A percentile compares a stretch with the other conserved stretches of the same genome.
Conservation (phyloP, 352 stramenopile species). For the Thraustochytrium striatum region DNA sequence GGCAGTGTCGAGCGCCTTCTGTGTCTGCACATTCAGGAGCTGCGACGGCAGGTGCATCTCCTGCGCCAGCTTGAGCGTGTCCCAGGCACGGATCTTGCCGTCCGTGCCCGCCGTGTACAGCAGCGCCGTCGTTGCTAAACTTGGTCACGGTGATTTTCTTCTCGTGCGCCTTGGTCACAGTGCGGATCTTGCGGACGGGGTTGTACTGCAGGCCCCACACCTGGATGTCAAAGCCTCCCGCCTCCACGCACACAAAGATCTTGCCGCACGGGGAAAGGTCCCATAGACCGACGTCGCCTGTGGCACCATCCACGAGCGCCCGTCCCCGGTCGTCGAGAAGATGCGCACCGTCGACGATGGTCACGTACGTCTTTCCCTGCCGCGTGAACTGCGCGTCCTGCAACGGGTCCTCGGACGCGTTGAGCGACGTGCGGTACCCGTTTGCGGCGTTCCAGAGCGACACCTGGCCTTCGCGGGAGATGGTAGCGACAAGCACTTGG, state of each 20-base stretch:
- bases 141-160: background rate
- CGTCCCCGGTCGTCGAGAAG: conserved; percentile 1
- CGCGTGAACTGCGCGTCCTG: conserved; percentile 11
- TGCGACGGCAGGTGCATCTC: conserved; percentile 1
- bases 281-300: conserved; percentile 17
- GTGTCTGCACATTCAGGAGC: too few relatives aligned
- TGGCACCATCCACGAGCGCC: conserved; percentile 15
- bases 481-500: conserved; percentile 12
- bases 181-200: conserved; percentile 2
- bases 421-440: conserved; percentile 16
- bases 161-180: conserved; percentile 1
- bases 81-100: conserved; percentile 10
- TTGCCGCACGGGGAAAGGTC: conserved; percentile 32
- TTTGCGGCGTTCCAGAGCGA: conserved; percentile 31
- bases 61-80: background rate
- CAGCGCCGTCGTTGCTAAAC: conserved; percentile 10
- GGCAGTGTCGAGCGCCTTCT: too few relatives aligned
- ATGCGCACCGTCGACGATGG: conserved; percentile 4
- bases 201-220: conserved; percentile 40
- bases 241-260: conserved; percentile 23
- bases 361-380: conserved; percentile 22
- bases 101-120: conserved; percentile 32
- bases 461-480: conserved; percentile 23
- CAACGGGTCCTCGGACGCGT: conserved; percentile 4
- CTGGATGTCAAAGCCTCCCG: background rate